These are phyloP conservation scores for Suhomyces coccinellae DNA, from an alignment of 1,139 yeast species.

Conservation along the genomic window DNA sequence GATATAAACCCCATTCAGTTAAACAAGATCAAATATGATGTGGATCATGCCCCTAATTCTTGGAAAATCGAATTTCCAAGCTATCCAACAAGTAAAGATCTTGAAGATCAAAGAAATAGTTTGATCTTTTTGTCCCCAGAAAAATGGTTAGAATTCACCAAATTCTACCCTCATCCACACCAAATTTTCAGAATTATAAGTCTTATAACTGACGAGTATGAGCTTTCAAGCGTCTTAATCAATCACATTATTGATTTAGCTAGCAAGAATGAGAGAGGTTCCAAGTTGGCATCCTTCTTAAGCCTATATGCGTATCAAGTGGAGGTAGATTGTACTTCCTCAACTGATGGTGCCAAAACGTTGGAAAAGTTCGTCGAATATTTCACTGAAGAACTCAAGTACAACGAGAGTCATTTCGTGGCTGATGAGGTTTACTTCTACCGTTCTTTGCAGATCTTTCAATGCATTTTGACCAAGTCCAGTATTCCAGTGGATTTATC, in stretches of 20 bases:
- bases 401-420: conserved; percentile 7
- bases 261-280: conserved; percentile 12
- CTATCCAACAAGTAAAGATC: conserved; percentile 15
- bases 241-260: conserved; percentile 16
- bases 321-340: conserved; percentile 10
- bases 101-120: conserved; percentile 45
- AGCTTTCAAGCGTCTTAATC: conserved; percentile 12
- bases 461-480: conserved; percentile 37
- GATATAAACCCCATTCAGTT: conserved; percentile 27
- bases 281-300: conserved; percentile 11
- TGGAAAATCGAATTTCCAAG: conserved; percentile 18
- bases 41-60: conserved; percentile 16
- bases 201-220: conserved; percentile 5
- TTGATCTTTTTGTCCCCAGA: conserved; percentile 5
- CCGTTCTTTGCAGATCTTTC: conserved; percentile 49
- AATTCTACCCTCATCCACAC: conserved; percentile 6
- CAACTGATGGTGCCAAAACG: conserved; percentile 7
- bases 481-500: conserved; percentile 10
- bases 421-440: conserved; percentile 52
- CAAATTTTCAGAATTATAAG: conserved; percentile 6
- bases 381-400: conserved; percentile 34
- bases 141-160: conserved; percentile 7
- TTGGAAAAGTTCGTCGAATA: conserved; percentile 38
- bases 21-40: conserved; percentile 16
- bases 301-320: conserved; percentile 13